Evolutionary conservation across 2,329 filamentous ascomycete species (phyloP), one percentile per base, ranked within the genome.

Genomic region (Sclerotinia sclerotiorum): DNA sequence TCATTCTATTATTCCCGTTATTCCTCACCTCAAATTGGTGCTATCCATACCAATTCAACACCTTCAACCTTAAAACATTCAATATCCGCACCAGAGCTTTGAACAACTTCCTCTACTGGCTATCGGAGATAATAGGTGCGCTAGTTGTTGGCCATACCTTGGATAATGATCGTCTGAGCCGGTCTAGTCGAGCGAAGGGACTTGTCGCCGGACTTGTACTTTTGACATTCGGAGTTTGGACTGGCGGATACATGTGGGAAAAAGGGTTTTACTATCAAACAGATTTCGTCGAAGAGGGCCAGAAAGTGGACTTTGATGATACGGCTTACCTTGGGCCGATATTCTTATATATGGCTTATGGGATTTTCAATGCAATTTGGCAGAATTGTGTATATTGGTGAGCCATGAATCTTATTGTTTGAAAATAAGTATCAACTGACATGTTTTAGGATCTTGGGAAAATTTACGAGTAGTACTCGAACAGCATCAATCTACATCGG

Each of bases 401-500:
- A 75, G 83, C 77, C 15, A 39, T 21, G 19, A 46, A 48, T 24
- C 5, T 15, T 15, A 42, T 4, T 48, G 35, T 70, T 72, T 58
- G 44, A 21, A 7, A 39, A 46, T 10, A 27, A 32, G n/a, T 39
- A 17, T 55, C 10, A 27, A n/a, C 56, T 67, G 46, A 39, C 8
- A 46, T 17, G 5, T 32, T 15, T 70, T 70, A 90, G 88, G 89
- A 93, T 90, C 82, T 96, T 97, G 90, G 94, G 93, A 58, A 87
- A 93, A 13, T 83, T 97, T 54, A 93, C 91, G 76, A 97, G 97
- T 85, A 95, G 94, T 72, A 87, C 90, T 69, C 91, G 93, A 78
- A 94, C 92, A 79, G 86, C 93, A 46, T 93, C 93, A 81, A 96
- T 97, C 82, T 90, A 94, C 75, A 90, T 92, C 46, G 93, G 91